A percentile compares a stretch with the other conserved stretches of the same genome.
phyloP scores from a whole-genome alignment of 345 rosid species.

The Ceriops zippeliana region DNA sequence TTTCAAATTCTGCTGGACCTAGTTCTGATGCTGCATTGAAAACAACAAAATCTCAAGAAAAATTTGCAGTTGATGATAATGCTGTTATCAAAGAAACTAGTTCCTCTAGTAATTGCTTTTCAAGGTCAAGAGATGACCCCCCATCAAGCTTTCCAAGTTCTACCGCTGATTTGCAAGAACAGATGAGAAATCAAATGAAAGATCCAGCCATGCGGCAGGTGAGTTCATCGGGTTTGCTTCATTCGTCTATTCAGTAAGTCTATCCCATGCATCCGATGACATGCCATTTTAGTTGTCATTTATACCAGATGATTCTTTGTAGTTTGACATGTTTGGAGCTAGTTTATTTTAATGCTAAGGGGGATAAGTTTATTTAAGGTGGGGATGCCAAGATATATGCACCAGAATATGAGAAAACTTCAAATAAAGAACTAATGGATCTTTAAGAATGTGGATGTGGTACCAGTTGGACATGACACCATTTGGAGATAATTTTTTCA shows the following conservation, averaged over 20 bases:
- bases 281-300: no score
- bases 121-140: slow-evolving; percentile 39
- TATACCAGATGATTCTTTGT: not conserved
- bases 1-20: slow-evolving; percentile 15
- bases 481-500: not conserved
- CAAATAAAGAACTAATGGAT: no score
- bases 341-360: not conserved
- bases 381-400: not conserved
- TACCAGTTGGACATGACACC: no score
- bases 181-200: slow-evolving; percentile 88
- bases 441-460: no score
- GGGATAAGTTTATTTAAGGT: not conserved
- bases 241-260: not conserved
- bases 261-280: no score
- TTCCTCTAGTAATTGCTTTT: slow-evolving; percentile 35
- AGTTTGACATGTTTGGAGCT: not conserved
- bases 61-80: slow-evolving; percentile 28
- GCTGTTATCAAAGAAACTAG: slow-evolving; percentile 41
- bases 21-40: slow-evolving; percentile 24
- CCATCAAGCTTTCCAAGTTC: slow-evolving; percentile 54
- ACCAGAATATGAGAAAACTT: not conserved
- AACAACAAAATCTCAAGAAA: slow-evolving; percentile 16
- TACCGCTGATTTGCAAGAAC: slow-evolving; percentile 74
- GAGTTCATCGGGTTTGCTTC: slow-evolving; percentile 4
- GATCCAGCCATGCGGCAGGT: slow-evolving; percentile 96